Evolutionary conservation across 208 protist genomes (phyloP).

Genomic region (Leishmania turanica): DNA sequence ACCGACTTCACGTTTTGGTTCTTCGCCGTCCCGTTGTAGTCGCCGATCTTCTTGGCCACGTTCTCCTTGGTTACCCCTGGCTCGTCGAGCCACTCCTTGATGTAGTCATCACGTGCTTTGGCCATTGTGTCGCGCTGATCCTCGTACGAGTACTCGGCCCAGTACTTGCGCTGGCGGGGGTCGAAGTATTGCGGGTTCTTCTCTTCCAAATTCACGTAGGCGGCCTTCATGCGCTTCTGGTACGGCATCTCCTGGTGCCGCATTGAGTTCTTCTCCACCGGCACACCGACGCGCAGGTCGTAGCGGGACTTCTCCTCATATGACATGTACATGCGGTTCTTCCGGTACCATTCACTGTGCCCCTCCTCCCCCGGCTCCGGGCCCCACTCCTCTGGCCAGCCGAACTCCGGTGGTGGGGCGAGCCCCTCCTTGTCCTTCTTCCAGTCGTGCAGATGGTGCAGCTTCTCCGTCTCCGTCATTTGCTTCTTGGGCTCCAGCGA

Average conservation of each 20-base stretch:
- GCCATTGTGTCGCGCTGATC: constrained; percentile 87
- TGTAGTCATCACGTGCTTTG: constrained; percentile 79
- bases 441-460: constrained; percentile 83
- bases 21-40: constrained; percentile 90
- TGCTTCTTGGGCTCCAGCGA: constrained; percentile 71
- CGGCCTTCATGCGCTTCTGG: constrained; percentile 83
- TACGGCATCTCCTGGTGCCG: constrained; percentile 89
- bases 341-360: constrained; percentile 88
- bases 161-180: constrained; percentile 74
- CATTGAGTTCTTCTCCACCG: constrained; percentile 86
- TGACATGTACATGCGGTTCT: constrained; percentile 92
- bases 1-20: constrained; percentile 77
- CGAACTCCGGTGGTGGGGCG: constrained; percentile 77
- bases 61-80: constrained; percentile 86
- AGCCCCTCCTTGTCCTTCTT: constrained; percentile 70
- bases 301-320: constrained; percentile 89
- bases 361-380: constrained; percentile 87
- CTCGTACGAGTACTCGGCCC: constrained; percentile 84
- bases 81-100: constrained; percentile 89
- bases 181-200: constrained; percentile 75
- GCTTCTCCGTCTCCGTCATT: constrained; percentile 78
- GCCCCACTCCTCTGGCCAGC: constrained; percentile 90
- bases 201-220: constrained; percentile 84
- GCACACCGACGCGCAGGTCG: constrained; percentile 76
- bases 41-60: constrained; percentile 84